phyloP scores from a whole-genome alignment of 306 rosid species.

The Bauhinia variegata region DNA sequence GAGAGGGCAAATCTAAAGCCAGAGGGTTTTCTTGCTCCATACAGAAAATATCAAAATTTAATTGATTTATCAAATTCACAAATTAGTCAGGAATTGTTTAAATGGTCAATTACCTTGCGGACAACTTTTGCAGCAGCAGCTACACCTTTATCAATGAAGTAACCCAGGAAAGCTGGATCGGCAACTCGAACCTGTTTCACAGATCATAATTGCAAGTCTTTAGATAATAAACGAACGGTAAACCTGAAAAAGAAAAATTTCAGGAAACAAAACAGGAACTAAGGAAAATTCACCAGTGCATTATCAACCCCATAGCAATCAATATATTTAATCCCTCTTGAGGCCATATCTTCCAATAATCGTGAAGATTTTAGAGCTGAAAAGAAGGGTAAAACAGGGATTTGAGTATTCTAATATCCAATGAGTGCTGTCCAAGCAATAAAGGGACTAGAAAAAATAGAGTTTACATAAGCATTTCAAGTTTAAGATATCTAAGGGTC shows the following conservation, averaged over 20 bases:
- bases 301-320: slow-evolving; percentile 99
- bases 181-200: slow-evolving; percentile 91
- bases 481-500: slow-evolving; percentile 18
- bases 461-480: slow-evolving; percentile 20
- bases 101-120: slow-evolving; percentile 70
- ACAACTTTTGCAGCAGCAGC: slow-evolving; percentile 97
- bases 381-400: slow-evolving; percentile 10
- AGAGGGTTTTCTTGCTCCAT: slow-evolving; percentile 16
- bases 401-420: background rate
- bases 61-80: slow-evolving; percentile 23
- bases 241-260: slow-evolving; percentile 12
- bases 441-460: slow-evolving; percentile 8
- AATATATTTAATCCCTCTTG: slow-evolving; percentile 80
- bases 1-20: slow-evolving; percentile 8
- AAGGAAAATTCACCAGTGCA: slow-evolving; percentile 68
- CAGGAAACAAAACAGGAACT: slow-evolving; percentile 25
- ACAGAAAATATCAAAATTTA: slow-evolving; percentile 8
- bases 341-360: slow-evolving; percentile 91
- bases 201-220: slow-evolving; percentile 43
- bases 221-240: slow-evolving; percentile 29
- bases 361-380: slow-evolving; percentile 81
- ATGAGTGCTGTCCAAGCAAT: slow-evolving; percentile 28
- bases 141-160: slow-evolving; percentile 94
- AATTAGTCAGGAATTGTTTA: slow-evolving; percentile 20
- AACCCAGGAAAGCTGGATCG: slow-evolving; percentile 93